Evolutionary conservation across 108 stramenopile genomes (phyloP), one percentile per base, ranked within the genome.

Genomic region (Cyclostephanos tholiformis): DNA sequence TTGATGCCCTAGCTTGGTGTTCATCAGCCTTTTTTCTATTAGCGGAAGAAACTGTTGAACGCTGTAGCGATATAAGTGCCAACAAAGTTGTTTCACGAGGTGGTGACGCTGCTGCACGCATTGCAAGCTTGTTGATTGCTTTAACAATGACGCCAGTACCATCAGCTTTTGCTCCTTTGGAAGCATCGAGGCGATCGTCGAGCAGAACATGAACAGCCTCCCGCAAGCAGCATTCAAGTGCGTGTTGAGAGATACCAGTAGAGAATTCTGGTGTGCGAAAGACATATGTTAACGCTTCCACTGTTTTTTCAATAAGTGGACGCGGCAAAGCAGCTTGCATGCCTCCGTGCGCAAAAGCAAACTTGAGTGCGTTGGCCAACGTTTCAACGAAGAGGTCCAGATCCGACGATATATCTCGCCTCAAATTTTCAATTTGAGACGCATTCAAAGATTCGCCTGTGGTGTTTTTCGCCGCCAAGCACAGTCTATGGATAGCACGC

Each of bases 111-210:
- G 59, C 76, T 22, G 62, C 63, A 22, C 76, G 63, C 49, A 77
- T 22, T 35, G 69, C 76, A 44, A 77, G 68, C 76, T 91, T 95
- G 65, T 92, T 95, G 64, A 90, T 89, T 41, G 82, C 88, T 22
- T 82, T 82, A 20, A 88, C 86, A 80, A 89, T 83, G 48, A 86
- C 81, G 20, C 82, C 74, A 53, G 77, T 80, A 17, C 87, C 89
- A 74, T 56, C 78, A 76, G 51, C 84, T 80, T 17, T 61, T 41
- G 52, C 60, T 67, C 38, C 17, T 71, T 71, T 35, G 67, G 79
- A 44, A 27, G 74, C 56, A 20, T 82, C 79, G 16, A 95, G 82
- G 20, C 91, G 72, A 50, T 79, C 66, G 65, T 95, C 94, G 19
- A 95, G 64, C n/a, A 95, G 74, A 10, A 80, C 87, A 52, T 75